Percentiles rank a stretch among this genome's conserved stretches.
phyloP scores from a whole-genome alignment of 1,284 basidiomycete genomes.

The Cystobasidium slooffiae region DNA sequence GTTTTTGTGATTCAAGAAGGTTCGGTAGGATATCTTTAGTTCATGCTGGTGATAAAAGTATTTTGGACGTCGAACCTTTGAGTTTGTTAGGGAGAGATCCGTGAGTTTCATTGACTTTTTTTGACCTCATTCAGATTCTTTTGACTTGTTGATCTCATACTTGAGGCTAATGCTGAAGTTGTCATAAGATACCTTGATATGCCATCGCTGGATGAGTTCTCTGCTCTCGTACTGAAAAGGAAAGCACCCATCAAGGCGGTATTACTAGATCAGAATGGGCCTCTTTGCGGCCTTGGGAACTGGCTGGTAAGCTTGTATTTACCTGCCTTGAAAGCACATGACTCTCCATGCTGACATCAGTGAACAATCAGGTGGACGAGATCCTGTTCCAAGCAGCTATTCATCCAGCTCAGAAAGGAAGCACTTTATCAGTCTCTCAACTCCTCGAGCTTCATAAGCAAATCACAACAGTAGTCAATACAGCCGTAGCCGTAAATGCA shows the following conservation, averaged over 20 bases:
- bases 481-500: slow-evolving; percentile 73
- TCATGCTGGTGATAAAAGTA: slow-evolving; percentile 54
- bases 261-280: slow-evolving; percentile 69
- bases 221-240: slow-evolving; percentile 63
- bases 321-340: no score
- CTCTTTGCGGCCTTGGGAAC: slow-evolving; percentile 70
- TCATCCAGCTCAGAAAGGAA: slow-evolving; percentile 74
- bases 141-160: slow-evolving; percentile 20
- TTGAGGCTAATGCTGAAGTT: slow-evolving; percentile 63
- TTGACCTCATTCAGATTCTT: neutral
- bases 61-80: slow-evolving; percentile 66
- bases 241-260: slow-evolving; percentile 76
- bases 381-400: slow-evolving; percentile 76
- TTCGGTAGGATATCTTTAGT: slow-evolving; percentile 66
- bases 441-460: slow-evolving; percentile 65
- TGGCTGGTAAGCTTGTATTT: slow-evolving; percentile 60
- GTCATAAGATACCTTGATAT: slow-evolving; percentile 77
- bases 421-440: slow-evolving; percentile 64
- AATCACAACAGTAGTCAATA: slow-evolving; percentile 66
- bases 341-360: neutral
- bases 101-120: slow-evolving; percentile 20
- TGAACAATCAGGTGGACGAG: slow-evolving; percentile 63
- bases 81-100: slow-evolving; percentile 63
- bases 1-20: slow-evolving; percentile 71
- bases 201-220: slow-evolving; percentile 68